These are phyloP conservation scores for Bondarzewia mesenterica DNA, from an alignment of 1,284 basidiomycete genomes.

Conservation along the genomic window DNA sequence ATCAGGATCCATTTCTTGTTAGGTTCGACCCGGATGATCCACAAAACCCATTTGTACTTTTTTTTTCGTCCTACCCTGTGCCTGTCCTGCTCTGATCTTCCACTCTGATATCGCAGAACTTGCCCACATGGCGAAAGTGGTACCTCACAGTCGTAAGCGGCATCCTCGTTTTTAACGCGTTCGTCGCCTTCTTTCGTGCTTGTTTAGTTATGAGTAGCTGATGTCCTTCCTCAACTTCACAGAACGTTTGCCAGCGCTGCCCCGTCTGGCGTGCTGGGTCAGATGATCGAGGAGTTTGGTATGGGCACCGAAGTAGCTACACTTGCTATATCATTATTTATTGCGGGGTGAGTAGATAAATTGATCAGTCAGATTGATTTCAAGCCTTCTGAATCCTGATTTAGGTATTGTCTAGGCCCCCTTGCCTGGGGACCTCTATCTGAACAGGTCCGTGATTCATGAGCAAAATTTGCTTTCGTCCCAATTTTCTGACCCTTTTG, in stretches of 20 bases:
- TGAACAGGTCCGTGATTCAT: conserved; percentile 14
- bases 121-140: conserved; percentile 50
- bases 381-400: no score
- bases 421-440: conserved; percentile 56
- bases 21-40: conserved; percentile 29
- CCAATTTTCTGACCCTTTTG: background rate
- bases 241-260: conserved; percentile 60
- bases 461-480: background rate
- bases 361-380: background rate
- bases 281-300: conserved; percentile 43
- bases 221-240: conserved; percentile 9
- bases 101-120: conserved; percentile 34
- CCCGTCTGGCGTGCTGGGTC: conserved; percentile 37
- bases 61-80: background rate
- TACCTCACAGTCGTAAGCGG: conserved; percentile 55
- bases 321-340: conserved; percentile 33
- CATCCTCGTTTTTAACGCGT: conserved; percentile 64
- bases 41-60: conserved; percentile 32
- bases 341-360: conserved; percentile 39
- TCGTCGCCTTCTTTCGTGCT: conserved; percentile 14
- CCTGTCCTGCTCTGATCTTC: background rate
- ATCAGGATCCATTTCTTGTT: conserved; percentile 31
- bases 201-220: background rate
- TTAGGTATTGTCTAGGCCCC: conserved; percentile 24
- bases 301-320: conserved; percentile 43